Evolutionary conservation across 106 monocot genomes (phyloP), one percentile per base, ranked within the genome.

Genomic region (Dendrobium officinale): DNA sequence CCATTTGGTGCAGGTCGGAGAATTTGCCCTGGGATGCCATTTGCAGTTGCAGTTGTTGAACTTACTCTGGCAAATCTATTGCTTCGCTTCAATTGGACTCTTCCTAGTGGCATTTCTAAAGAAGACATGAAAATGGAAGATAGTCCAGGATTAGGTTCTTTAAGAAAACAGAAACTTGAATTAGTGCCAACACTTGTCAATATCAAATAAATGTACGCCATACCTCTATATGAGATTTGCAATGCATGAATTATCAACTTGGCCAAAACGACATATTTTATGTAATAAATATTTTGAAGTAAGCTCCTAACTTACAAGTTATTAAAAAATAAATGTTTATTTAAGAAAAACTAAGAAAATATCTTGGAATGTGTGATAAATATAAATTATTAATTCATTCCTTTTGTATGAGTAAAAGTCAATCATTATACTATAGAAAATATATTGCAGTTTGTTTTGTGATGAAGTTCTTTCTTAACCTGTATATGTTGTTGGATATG

Each of bases 401-500:
- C 3, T 37, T 55, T 5, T 55, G 55, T 55, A 9, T 55, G 9
- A 9, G 9, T 55, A 13, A 7, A 55, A 13, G 15, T 55, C 55
- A 13, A 7, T 9, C 55, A 55, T 7, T 55, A 6, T 17, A 55
- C 17, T 0, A 13, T 17, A 55, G 6, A 55, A 13, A 13, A 55
- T 5, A 55, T 9, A 55, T 55, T 55, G 6, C 6, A 56, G 54
- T 77, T 16, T 49, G 59, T 15, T 31, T 59, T 55, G 7, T 4
- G 0, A 3, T 11, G 31, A 31, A 31, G 54, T 55, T 16, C 70
- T 70, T 55, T 6, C 55, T 13, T 13, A 55, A 13, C 2, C 0
- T 55, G 9, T 17, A 17, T 13, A 55, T 27, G 72, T 41, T 54
- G 80, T 41, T 54, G 80, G 54, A 49, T 55, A 73, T 80, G 80